phyloP scores from a whole-genome alignment of 2,329 filamentous ascomycete genomes.

The Calonectria crousiana region DNA sequence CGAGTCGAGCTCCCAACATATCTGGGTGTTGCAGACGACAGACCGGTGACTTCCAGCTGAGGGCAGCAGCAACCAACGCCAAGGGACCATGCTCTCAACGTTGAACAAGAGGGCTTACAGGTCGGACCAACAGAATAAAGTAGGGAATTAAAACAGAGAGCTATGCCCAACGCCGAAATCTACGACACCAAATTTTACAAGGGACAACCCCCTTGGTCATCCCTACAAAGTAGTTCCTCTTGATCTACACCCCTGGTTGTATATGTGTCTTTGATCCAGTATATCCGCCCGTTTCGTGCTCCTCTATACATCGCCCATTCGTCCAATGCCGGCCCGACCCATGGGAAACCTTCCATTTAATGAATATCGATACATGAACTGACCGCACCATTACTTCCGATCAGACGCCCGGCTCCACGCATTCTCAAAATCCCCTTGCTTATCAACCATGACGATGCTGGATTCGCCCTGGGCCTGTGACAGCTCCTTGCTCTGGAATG shows the following conservation, averaged over 20 bases:
- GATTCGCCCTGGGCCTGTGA: conserved; percentile 53
- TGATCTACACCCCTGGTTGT: conserved; percentile 19
- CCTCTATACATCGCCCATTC: conserved; percentile 16
- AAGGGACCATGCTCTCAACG: background rate
- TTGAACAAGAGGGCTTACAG: conserved; percentile 8
- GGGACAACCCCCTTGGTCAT: conserved; percentile 16
- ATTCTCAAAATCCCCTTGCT: conserved; percentile 69
- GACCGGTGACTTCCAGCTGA: background rate
- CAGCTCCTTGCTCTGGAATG: conserved; percentile 28
- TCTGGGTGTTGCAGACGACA: background rate
- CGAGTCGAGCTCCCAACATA: background rate
- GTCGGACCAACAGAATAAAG: conserved; percentile 1
- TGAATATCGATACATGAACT: conserved; percentile 32
- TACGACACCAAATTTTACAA: conserved; percentile 39
- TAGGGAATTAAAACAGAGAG: conserved; percentile 23
- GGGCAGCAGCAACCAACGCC: background rate
- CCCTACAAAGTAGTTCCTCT: conserved; percentile 27
- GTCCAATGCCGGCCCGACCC: conserved; percentile 1
- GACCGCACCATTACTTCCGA: conserved; percentile 38
- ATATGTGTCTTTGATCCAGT: conserved; percentile 31
- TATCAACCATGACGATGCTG: conserved; percentile 67
- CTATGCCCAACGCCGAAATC: conserved; percentile 39
- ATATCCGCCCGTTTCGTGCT: conserved; percentile 21
- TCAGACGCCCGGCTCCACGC: conserved; percentile 75
- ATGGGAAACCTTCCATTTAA: background rate